Evolutionary conservation across 2,329 filamentous ascomycete genomes (phyloP).

Genomic region (Aspergillus tamarii): DNA sequence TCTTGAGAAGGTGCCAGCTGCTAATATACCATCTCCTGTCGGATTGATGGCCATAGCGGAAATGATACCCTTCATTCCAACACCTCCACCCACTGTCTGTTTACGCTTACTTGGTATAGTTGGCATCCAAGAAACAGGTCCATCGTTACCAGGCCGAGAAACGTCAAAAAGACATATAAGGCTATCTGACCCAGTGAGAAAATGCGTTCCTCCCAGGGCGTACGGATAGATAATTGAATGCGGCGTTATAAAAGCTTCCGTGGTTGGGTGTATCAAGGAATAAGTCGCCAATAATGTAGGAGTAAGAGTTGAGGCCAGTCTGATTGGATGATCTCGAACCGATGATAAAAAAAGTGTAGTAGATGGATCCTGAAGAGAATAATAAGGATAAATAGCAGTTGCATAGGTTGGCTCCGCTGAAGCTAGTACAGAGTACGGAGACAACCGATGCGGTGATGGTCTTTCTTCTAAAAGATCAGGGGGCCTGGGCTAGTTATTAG

Average conservation of each 20-base stretch:
- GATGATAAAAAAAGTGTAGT: conserved; percentile 57
- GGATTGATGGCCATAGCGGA: conserved; percentile 54
- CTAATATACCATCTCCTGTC: conserved; percentile 51
- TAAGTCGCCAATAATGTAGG: conserved; percentile 55
- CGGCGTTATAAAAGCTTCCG: conserved; percentile 60
- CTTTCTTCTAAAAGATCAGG: conserved; percentile 50
- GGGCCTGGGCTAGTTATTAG: conserved; percentile 40
- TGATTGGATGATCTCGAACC: conserved; percentile 58
- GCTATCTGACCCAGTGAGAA: conserved; percentile 61
- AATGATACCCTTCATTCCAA: conserved; percentile 60
- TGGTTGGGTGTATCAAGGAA: conserved; percentile 57
- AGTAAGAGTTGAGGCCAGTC: conserved; percentile 58
- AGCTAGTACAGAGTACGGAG: conserved; percentile 50
- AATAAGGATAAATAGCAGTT: conserved; percentile 59
- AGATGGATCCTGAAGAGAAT: conserved; percentile 53
- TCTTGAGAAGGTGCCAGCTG: conserved; percentile 61
- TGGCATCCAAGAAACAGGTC: conserved; percentile 49
- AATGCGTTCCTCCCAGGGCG: conserved; percentile 50
- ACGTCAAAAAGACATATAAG: conserved; percentile 61
- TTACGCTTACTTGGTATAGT: conserved; percentile 55
- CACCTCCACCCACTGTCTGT: conserved; percentile 49
- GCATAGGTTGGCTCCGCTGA: conserved; percentile 57
- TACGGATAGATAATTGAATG: conserved; percentile 58
- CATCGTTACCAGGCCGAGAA: conserved; percentile 47
- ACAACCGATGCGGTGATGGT: conserved; percentile 41